Percentiles rank a stretch among this genome's conserved stretches.
Conservation (phyloP, 805 yeast genomes). For the Pichia kluyveri region DNA sequence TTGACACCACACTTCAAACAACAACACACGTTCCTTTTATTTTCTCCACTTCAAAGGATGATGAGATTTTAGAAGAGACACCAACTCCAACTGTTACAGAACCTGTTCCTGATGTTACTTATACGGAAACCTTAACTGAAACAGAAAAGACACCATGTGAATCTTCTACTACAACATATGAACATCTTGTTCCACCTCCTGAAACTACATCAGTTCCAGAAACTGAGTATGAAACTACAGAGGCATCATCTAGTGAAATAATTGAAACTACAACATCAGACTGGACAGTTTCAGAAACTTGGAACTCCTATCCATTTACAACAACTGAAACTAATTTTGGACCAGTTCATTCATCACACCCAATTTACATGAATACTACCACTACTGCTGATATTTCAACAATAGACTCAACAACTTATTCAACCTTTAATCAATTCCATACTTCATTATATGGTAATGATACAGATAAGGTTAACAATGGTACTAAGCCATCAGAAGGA, state of each 20-base stretch:
- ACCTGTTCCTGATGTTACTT: background rate
- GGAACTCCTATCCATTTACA: constrained; percentile 7
- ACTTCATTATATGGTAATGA: background rate
- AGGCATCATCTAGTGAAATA: background rate
- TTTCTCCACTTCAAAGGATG: background rate
- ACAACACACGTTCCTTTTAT: background rate
- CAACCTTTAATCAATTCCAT: background rate
- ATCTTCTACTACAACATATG: background rate
- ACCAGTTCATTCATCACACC: background rate
- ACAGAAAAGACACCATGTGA: background rate
- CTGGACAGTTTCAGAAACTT: constrained; percentile 4
- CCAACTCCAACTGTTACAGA: background rate
- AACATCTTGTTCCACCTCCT: background rate
- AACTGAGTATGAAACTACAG: background rate
- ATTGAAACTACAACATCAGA: background rate
- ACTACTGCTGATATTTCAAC: background rate
- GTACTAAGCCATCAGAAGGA: background rate
- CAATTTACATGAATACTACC: background rate
- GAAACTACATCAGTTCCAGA: background rate
- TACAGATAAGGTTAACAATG: background rate
- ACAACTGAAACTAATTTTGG: background rate
- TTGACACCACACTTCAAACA: background rate
- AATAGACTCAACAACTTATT: background rate
- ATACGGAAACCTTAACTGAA: background rate
- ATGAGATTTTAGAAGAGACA: background rate